Evolutionary conservation across 257 asterid species (phyloP).

Genomic region (Solanum chiquidenum): DNA sequence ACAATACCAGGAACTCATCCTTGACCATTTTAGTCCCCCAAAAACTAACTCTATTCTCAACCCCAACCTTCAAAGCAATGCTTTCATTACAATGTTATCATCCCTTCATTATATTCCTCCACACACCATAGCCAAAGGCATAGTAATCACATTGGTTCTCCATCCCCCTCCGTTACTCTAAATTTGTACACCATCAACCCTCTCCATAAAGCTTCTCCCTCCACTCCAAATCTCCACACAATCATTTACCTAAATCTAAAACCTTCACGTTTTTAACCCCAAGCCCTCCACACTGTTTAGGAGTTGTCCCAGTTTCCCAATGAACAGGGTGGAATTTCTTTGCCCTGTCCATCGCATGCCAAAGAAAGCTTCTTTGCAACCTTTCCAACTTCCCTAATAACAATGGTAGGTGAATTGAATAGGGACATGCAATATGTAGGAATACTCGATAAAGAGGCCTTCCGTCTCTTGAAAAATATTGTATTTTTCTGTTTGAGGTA

Average conservation of each 20-base stretch:
- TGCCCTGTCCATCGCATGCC: neutral
- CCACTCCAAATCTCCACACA: neutral
- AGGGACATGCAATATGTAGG: neutral
- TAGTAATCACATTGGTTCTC: neutral
- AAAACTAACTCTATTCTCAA: neutral
- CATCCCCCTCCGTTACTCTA: neutral
- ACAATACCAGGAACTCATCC: neutral
- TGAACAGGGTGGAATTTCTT: neutral
- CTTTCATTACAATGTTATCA: neutral
- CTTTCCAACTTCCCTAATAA: neutral
- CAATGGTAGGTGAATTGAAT: neutral
- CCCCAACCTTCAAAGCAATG: neutral
- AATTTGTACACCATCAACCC: neutral
- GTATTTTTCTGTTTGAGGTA: neutral
- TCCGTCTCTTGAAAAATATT: neutral
- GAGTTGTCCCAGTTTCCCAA: neutral
- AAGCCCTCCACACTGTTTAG: neutral
- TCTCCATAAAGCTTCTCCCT: neutral
- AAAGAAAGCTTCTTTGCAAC: neutral
- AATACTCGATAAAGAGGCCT: neutral
- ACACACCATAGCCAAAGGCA: neutral
- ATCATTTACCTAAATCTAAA: neutral
- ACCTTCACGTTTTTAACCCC: neutral
- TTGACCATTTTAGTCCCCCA: neutral
- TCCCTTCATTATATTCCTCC: neutral